Base-by-base conservation (phyloP, 352 stramenopile genomes). In the Globisporangium cederbergense region DNA sequence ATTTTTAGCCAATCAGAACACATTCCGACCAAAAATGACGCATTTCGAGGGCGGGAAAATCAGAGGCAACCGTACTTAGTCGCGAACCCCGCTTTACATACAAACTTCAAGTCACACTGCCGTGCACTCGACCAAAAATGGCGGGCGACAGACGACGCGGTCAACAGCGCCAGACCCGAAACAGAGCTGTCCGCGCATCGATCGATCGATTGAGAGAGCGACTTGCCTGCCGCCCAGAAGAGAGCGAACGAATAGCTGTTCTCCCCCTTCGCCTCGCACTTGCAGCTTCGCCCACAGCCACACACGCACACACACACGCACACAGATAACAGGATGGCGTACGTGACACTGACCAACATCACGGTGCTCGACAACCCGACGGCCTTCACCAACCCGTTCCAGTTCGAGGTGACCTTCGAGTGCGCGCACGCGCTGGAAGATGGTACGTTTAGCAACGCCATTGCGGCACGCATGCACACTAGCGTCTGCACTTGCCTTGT, bases 401-500 rank as follows among this genome's bases (percentile, higher is more conserved):
- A 98, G 77, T 99, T 99, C 77, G 97, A 99, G 78, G 98, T 99
- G 71, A 99, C 97, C 2, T 99, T 99, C 81, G 98, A 99, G 81
- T 99, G 96, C 73, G 81, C 98, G 40, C 92, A 98, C 75, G 88
- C 96, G 61, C 84, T 99, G 3, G 88, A 98, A 64, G 96, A 98
- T 61, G 91, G 87, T 93, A 62, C 71, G 79, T 79, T 40, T 18
- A 6, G 42, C 42, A 34, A n/a, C 22, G 46, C 30, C 28, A 54
- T 60, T 18, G 46, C 7, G 1, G 5, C n/a, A 10, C 16, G 9
- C 20, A 22, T 20, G 34, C 9, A 22, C 8, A 1, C 10, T 8
- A 20, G 30, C 75, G 14, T n/a, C 20, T 49, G 53, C 22, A 8
- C 32, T 9, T 50, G 16, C 25, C 5, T 38, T 55, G 13, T 22